Conservation (phyloP, 257 asterid species). For the Solanum tarapatanum region DNA sequence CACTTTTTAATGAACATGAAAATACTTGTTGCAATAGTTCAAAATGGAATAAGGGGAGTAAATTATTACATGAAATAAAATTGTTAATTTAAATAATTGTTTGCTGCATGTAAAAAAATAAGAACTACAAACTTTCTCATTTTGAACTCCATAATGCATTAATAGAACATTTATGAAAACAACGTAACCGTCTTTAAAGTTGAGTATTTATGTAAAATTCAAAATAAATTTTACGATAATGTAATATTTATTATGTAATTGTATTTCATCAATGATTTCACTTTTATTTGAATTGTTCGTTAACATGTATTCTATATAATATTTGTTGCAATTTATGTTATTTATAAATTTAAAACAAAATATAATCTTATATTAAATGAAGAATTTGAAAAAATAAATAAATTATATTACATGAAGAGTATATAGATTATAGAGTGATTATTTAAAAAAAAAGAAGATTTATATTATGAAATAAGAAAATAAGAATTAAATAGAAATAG, state of each 20-base stretch:
- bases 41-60: not conserved
- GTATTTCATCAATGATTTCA: not conserved
- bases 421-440: not conserved
- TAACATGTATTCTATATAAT: not conserved
- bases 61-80: too few species aligned
- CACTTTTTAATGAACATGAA: not conserved
- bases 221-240: too few species aligned
- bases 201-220: not conserved
- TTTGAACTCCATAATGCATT: not conserved
- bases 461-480: not conserved
- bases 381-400: too few species aligned
- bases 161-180: too few species aligned
- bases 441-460: too few species aligned
- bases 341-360: too few species aligned
- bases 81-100: too few species aligned
- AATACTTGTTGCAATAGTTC: not conserved
- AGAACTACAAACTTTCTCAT: not conserved
- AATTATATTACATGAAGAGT: not conserved
- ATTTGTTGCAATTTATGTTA: too few species aligned
- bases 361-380: not conserved
- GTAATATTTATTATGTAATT: not conserved
- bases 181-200: not conserved
- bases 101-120: not conserved
- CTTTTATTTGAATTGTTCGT: not conserved
- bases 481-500: too few species aligned